Evolutionary conservation across 495 filamentous ascomycete species (phyloP).

Genomic region (Penicillium daleae): DNA sequence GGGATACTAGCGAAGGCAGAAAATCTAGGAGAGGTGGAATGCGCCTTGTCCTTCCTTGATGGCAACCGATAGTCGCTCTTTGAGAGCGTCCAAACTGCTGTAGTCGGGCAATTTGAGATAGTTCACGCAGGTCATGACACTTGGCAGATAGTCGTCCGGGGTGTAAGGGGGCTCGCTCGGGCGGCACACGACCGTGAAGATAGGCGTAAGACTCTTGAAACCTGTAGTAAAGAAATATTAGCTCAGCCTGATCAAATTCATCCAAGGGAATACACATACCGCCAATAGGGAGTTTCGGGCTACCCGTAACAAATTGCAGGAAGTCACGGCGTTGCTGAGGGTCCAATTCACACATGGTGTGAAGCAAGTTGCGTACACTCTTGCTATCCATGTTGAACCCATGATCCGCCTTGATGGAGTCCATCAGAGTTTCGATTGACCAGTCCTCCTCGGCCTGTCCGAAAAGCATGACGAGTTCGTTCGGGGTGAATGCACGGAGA

Average conservation of each 20-base stretch:
- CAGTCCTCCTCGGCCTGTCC: conserved; percentile 95
- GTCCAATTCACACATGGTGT: conserved; percentile 89
- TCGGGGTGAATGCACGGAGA: conserved; percentile 91
- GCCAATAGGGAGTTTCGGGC: conserved; percentile 97
- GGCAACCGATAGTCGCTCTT: conserved; percentile 75
- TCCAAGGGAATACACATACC: conserved; percentile 57
- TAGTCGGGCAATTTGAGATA: conserved; percentile 99
- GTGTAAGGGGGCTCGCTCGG: conserved; percentile 93
- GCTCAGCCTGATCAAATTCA: background rate
- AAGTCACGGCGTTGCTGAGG: conserved; percentile 84
- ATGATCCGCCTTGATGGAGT: conserved; percentile 99
- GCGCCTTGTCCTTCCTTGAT: conserved; percentile 98
- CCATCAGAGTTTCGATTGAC: conserved; percentile 95
- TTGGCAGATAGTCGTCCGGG: conserved; percentile 95
- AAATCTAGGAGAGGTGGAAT: conserved; percentile 89
- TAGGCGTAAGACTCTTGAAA: conserved; percentile 94
- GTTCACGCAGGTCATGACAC: conserved; percentile 99
- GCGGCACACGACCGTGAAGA: conserved; percentile 99
- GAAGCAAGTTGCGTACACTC: conserved; percentile 91
- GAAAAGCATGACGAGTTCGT: conserved; percentile 95
- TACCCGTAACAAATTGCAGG: conserved; percentile 97
- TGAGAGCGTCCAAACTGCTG: conserved; percentile 75
- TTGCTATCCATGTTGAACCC: conserved; percentile 99
- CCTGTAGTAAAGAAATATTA: conserved; percentile 53
- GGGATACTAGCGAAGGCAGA: background rate